Evolutionary conservation across 345 rosid species (phyloP), one percentile per base, ranked within the genome.

Genomic region (Lepidium aucheri): DNA sequence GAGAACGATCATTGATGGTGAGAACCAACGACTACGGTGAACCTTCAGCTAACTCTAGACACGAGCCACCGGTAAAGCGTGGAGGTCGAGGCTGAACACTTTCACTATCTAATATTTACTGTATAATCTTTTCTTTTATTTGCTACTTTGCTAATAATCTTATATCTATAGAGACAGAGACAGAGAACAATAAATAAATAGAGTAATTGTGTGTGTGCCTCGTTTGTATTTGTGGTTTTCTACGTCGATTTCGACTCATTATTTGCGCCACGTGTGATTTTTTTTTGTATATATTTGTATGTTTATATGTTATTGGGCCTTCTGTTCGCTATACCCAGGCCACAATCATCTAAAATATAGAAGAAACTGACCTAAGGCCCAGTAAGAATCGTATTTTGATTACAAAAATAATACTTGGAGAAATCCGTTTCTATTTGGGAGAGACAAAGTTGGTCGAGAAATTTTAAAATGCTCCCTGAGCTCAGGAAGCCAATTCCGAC

Each of bases 11-110:
- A n/a, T 47, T 87, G 68, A 68, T 30, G 79, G 77, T 68, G 71
- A 76, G 68, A 30, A 59, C 84, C 26, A 52, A 79, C 50, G 97
- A 90, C 65, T 87, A 87, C 54, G 36, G 42, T 12, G 78, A 49
- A 3, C 85, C 91, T 12, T 16, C 81, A 0, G 88, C 95, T 0
- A 90, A 84, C 74, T 78, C 5, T n/a, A 80, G 80, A 47, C 91
- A 85, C 17, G 83, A 84, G 55, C 97, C 86, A 59, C 82, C 85
- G 0, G 32, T 28, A 0, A 28, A 28, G 32, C 67, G 70, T 24
- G 55, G 81, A 13, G 61, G 60, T 45, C 38, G 36, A 63, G 74
- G 9, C 53, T 78, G 79, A 3, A 72, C 39, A 78, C 80, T 51
- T 40, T 75, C 57, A 75, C 55, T 17, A 2, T 20, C 11, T 43